A percentile compares a stretch with the other conserved stretches of the same genome.
phyloP scores from a whole-genome alignment of 2,329 filamentous ascomycete genomes.

The Arthrobotrys sphaeroides region DNA sequence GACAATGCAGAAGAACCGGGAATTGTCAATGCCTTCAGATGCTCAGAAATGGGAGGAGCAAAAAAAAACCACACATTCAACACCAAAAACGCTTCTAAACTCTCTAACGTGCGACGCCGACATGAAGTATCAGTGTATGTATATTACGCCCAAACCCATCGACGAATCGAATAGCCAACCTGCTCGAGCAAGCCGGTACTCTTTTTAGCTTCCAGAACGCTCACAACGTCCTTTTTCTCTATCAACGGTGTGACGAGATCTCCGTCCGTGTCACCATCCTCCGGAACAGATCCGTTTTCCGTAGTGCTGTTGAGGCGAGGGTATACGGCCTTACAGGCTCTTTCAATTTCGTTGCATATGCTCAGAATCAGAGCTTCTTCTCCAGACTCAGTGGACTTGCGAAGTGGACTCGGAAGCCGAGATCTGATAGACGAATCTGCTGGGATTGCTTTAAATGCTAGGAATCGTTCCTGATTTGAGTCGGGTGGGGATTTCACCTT shows the following conservation, averaged over 20 bases:
- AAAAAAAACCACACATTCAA: conserved; percentile 26
- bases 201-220: conserved; percentile 82
- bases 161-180: conserved; percentile 89
- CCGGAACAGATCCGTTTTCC: not conserved
- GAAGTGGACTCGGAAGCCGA: conserved; percentile 45
- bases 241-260: conserved; percentile 62
- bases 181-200: conserved; percentile 88
- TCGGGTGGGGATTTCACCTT: conserved; percentile 2
- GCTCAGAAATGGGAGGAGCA: too few species aligned
- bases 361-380: conserved; percentile 63
- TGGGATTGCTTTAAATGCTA: conserved; percentile 53
- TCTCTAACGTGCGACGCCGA: too few species aligned
- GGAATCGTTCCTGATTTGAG: conserved; percentile 54
- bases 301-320: conserved; percentile 7
- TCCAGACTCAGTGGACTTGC: conserved; percentile 60
- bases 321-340: conserved; percentile 47
- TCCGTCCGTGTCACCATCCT: conserved; percentile 55
- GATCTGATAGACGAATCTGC: conserved; percentile 34
- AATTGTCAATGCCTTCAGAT: conserved; percentile 2
- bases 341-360: conserved; percentile 47
- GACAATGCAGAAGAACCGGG: not conserved
- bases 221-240: conserved; percentile 77
- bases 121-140: not conserved
- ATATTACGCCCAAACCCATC: conserved; percentile 77
- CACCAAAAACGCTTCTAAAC: not conserved